Base-by-base conservation (phyloP, 352 stramenopile genomes). In the Globisporangium mamillatum region DNA sequence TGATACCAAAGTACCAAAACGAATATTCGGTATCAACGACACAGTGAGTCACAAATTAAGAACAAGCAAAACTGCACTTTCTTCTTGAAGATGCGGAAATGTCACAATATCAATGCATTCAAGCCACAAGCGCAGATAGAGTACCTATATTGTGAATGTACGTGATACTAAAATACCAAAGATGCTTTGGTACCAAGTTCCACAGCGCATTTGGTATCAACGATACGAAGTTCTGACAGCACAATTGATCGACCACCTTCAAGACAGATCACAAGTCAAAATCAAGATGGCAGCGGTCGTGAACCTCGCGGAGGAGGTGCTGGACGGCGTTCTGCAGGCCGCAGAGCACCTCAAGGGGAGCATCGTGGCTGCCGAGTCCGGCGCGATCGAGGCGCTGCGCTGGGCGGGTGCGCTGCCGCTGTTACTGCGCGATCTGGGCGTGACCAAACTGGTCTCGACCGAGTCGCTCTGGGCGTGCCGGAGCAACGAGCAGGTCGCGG, bases 401-500 rank as follows among this genome's bases (percentile, higher is more conserved):
- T 94, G 86, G 86, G 56, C 82, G 0, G 84, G 84, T 1, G 79
- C 84, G 44, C 67, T 94, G 46, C 79, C 86, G 64, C 75, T 94
- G 56, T 66, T 94, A 24, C 67, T 94, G 57, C 78, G 84, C 41
- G 82, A 91, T 52, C 69, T 93, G 2, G 55, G 73, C 70, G 84
- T 90, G 24, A 34, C 68, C 32, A 86, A 84, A 36, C 41, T 94
- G 50, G 44, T 94, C 16, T 27, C 59, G 32, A 69, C 72, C n/a
- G 73, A 86, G 27, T 36, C 66, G 25, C 27, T 92, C 4, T 76
- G 82, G 60, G 10, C n/a, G 1, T 84, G 66, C 57, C 60, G 29
- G 32, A 76, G 52, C 48, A 44, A 52, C 16, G 58, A 67, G 7
- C 60, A 71, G 34, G 53, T 76, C 27, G 74, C 58, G 12, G 24